These are phyloP conservation scores for Colletotrichum coccodes DNA, from an alignment of 2,329 filamentous ascomycete genomes.

Conservation along the genomic window DNA sequence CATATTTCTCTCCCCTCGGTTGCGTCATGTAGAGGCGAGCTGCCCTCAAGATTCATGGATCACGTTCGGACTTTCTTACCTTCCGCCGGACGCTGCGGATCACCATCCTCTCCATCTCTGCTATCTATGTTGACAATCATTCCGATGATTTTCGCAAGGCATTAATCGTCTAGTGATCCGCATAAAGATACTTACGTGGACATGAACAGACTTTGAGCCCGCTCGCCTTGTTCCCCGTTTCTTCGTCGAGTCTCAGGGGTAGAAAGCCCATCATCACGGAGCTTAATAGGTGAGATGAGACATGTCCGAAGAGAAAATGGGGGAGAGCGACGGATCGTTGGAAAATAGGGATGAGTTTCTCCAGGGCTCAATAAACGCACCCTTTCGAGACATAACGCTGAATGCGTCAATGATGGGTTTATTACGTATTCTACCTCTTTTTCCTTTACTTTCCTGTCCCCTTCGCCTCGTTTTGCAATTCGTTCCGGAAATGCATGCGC, in stretches of 20 bases:
- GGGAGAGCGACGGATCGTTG: not conserved
- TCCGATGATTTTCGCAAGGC: not conserved
- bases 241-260: not conserved
- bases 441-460: not conserved
- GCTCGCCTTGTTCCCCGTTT: not conserved
- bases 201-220: not conserved
- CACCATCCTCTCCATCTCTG: not conserved
- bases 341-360: not conserved
- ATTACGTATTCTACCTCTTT: not conserved
- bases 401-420: not conserved
- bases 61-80: slow-evolving; percentile 19
- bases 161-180: slow-evolving; percentile 17
- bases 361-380: not conserved
- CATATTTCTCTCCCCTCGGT: slow-evolving; percentile 1
- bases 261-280: slow-evolving; percentile 15
- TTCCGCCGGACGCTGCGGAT: not conserved
- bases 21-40: slow-evolving; percentile 21
- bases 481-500: not conserved
- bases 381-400: slow-evolving; percentile 8
- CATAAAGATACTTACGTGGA: not conserved
- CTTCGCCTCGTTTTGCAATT: slow-evolving; percentile 2
- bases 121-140: not conserved
- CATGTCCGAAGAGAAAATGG: not conserved
- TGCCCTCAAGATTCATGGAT: slow-evolving; percentile 22
- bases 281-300: slow-evolving; percentile 19